Base-by-base conservation (phyloP, 2,329 filamentous ascomycete species). In the Davidsoniella neocaledoniae region DNA sequence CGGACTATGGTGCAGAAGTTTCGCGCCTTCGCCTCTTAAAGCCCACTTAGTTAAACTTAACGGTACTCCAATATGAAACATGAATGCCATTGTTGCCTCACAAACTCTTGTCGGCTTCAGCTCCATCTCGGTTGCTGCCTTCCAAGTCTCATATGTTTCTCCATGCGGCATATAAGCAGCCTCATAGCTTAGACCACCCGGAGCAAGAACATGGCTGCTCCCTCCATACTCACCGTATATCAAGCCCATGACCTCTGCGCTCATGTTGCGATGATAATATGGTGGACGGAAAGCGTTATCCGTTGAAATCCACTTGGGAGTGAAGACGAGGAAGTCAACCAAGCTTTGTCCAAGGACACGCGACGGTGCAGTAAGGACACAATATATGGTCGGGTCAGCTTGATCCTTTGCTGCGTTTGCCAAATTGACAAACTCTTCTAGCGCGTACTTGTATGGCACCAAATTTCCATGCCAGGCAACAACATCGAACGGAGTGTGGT, bases 391-490 rank as follows among this genome's bases (percentile, higher is more conserved):
- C 0, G 79, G 79, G 55, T 83, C 79, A 2, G 76, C 76, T 54
- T 83, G 79, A 58, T 83, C 79, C 56, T 70, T 72, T 6, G 68
- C 72, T 46, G 76, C 71, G 54, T 67, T 70, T 46, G 74, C 77
- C 61, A 75, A 62, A 63, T 72, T 71, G 69, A 81, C 59, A 66
- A 80, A 64, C 51, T 72, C 73, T 6, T 69, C 72, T 3, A 76
- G 58, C 46, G 72, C 72, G 57, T 76, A 76, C 59, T 75, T 75
- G 61, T 69, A 74, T 0, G 72, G 72, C 49, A 76, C 76, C 56
- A 81, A 81, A 47, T 74, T 77, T n/a, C 79, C 79, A 56, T 83
- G 79, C 79, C 80, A 83, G 2, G 77, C 79, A 0, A 83, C 76
- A 1, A 83, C 79, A 56, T 84, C 79, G 57, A 83, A 85, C 0